Percentiles rank a stretch among this genome's conserved stretches.
These are phyloP conservation scores for Beta lomatogona DNA, from an alignment of 179 eudicot species.

Conservation along the genomic window DNA sequence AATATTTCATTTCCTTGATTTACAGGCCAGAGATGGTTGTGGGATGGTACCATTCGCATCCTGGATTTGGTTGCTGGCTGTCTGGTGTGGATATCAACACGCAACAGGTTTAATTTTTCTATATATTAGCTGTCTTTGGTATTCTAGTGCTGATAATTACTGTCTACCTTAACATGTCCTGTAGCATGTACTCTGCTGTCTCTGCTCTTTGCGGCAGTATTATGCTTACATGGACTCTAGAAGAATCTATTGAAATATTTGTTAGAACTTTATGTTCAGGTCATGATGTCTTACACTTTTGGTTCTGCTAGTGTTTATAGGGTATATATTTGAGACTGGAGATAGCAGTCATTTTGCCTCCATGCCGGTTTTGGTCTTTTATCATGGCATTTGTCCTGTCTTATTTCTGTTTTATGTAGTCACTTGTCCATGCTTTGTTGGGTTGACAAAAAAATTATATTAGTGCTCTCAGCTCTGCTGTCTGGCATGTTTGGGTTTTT, in stretches of 20 bases:
- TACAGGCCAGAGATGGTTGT: slow-evolving; percentile 80
- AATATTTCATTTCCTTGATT: slow-evolving; percentile 7
- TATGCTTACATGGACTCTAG: neutral
- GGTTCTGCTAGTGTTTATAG: neutral
- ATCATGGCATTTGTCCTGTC: neutral
- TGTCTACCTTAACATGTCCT: neutral
- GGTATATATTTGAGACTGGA: neutral
- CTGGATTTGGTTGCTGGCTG: slow-evolving; percentile 95
- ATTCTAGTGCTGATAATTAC: neutral
- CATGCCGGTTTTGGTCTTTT: neutral
- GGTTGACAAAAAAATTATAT: neutral
- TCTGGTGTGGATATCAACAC: slow-evolving; percentile 96
- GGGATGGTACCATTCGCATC: slow-evolving; percentile 72
- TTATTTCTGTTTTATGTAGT: neutral
- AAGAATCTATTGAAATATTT: neutral
- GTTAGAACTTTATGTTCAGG: neutral
- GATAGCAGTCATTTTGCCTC: neutral
- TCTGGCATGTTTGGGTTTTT: neutral
- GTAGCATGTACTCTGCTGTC: neutral
- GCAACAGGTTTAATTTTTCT: slow-evolving; percentile 59
- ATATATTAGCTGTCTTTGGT: neutral
- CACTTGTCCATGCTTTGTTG: neutral
- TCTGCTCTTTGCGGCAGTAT: neutral
- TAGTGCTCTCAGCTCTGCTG: neutral
- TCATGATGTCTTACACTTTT: neutral